Evolutionary conservation across 371 early-diverging fungal genomes (phyloP).

Genomic region (Dichotomocladium elegans): DNA sequence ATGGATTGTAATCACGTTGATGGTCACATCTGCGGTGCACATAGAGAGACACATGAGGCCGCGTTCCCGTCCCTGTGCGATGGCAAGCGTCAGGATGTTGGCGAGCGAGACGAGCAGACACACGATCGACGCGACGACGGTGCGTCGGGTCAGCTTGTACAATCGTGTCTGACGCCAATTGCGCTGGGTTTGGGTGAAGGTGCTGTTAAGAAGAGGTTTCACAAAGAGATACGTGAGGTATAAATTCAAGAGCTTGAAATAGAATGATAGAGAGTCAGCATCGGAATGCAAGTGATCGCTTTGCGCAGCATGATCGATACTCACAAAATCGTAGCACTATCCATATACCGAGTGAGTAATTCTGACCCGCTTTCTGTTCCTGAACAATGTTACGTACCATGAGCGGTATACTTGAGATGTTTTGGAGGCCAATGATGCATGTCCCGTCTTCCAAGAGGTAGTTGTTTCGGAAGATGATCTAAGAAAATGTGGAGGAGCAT

Average conservation of each 20-base stretch:
- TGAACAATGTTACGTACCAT: slow-evolving; percentile 41
- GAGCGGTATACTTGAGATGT: slow-evolving; percentile 40
- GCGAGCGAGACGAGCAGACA: slow-evolving; percentile 45
- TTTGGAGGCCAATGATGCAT: slow-evolving; percentile 47
- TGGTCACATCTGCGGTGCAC: slow-evolving; percentile 52
- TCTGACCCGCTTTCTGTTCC: too few relatives aligned
- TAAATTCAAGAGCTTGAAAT: slow-evolving; percentile 28
- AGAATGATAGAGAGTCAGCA: not conserved
- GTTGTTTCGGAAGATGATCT: slow-evolving; percentile 40
- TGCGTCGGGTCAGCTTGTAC: slow-evolving; percentile 44
- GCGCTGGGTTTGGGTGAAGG: slow-evolving; percentile 12
- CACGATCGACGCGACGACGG: slow-evolving; percentile 43
- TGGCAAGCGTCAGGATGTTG: slow-evolving; percentile 39
- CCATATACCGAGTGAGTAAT: not conserved
- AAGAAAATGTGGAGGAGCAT: not conserved
- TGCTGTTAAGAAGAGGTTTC: slow-evolving; percentile 25
- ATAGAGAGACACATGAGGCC: slow-evolving; percentile 50
- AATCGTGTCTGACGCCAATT: slow-evolving; percentile 36
- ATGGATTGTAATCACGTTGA: slow-evolving; percentile 51
- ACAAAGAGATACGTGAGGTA: slow-evolving; percentile 51
- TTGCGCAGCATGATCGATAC: not conserved
- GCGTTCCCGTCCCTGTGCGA: slow-evolving; percentile 42
- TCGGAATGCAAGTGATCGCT: not conserved
- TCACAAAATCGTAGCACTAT: slow-evolving; percentile 38
- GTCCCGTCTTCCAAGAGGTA: slow-evolving; percentile 28